These are phyloP conservation scores for Rhodotorula sp. DNA, from an alignment of 1,284 basidiomycete species.

Conservation along the genomic window DNA sequence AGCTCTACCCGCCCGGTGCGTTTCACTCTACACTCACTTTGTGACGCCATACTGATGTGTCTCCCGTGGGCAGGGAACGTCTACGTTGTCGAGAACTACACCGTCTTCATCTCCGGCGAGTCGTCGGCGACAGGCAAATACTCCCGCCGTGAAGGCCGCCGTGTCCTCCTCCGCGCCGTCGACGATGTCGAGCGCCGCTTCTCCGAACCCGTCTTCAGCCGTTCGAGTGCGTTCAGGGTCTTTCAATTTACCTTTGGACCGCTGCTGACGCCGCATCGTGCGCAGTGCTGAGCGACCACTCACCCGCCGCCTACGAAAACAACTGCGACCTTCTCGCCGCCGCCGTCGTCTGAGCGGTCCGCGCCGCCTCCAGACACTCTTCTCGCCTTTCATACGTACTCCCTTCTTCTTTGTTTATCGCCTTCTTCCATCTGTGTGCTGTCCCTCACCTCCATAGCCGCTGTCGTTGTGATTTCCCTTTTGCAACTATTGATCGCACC, in stretches of 20 bases:
- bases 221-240: conserved; percentile 13
- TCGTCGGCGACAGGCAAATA: conserved; percentile 9
- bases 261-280: neutral
- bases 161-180: conserved; percentile 52
- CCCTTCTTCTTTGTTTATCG: too few species aligned
- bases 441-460: too few species aligned
- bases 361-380: neutral
- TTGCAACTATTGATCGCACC: too few species aligned
- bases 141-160: conserved; percentile 46
- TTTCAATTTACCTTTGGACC: too few species aligned
- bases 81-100: conserved; percentile 49
- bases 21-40: too few species aligned
- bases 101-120: conserved; percentile 48
- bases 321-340: conserved; percentile 30
- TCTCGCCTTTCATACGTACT: neutral
- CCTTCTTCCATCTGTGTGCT: neutral
- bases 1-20: conserved; percentile 51
- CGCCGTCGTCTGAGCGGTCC: conserved; percentile 13
- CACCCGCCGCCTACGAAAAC: conserved; percentile 26
- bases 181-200: conserved; percentile 54
- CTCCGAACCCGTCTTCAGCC: conserved; percentile 51
- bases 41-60: too few species aligned
- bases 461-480: too few species aligned
- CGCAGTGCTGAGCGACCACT: conserved; percentile 38
- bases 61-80: conserved; percentile 23